Evolutionary conservation across 306 rosid genomes (phyloP), one percentile per base, ranked within the genome.

Genomic region (Phaseolus lunatus): DNA sequence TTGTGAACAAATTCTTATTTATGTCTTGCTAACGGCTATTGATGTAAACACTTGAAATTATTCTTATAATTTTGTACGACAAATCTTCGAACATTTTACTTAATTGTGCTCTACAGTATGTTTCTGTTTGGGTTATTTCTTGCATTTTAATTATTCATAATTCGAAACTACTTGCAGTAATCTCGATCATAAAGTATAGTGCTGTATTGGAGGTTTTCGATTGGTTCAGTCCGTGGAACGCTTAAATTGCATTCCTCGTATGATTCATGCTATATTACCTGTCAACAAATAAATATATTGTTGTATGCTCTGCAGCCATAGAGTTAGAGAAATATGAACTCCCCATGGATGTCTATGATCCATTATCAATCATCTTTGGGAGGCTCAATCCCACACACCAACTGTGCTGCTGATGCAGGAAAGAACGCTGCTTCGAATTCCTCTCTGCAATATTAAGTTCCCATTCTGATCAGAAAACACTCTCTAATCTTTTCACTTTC

Each of bases 401-500:
- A 84, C n/a, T 70, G 75, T 13, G 90, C 88, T 12, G 90, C 91
- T 37, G 90, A 84, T 15, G 87, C 90, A 56, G 87, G 91, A 37
- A 82, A 86, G 69, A 86, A 78, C 2, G 87, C 88, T 23, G 81
- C 77, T n/a, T 22, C 14, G 56, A 75, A 87, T 87, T 44, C 82
- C 85, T 81, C 73, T 81, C 80, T 7, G 88, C 88, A 14, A 89
- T 76, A 0, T 86, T 88, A 72, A 87, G 83, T 58, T 82, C 85
- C 90, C 91, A 86, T 33, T 88, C 81, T 84, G 88, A 82, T 89
- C 89, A 67, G 88, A 87, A 57, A 89, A 74, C 0, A 89, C 81
- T 82, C 90, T 12, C 81, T 75, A 20, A 89, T 73, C 56, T 67
- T 79, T 53, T 80, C 75, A 49, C 59, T 63, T 13, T 49, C 73